Percentiles rank a stretch among this genome's conserved stretches.
Evolutionary conservation across 805 yeast species (phyloP).

Genomic region (Candida sonorensis): DNA sequence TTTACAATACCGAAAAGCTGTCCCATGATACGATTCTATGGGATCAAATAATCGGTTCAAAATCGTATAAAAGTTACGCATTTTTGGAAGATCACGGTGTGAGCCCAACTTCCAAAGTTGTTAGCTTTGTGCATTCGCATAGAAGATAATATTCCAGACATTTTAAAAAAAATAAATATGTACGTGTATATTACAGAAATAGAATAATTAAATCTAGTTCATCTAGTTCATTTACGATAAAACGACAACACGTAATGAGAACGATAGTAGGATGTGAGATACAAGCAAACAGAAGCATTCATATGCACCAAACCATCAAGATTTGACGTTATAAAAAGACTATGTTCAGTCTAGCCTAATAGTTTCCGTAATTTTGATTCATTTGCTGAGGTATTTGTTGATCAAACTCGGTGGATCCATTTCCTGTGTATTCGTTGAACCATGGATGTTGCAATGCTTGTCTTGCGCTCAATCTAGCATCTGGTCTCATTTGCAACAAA

Average conservation of each 20-base stretch:
- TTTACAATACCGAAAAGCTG: conserved; percentile 4
- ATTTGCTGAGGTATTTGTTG: conserved; percentile 5
- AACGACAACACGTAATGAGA: too few relatives aligned
- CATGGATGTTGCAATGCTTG: conserved; percentile 66
- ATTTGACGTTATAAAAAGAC: too few relatives aligned
- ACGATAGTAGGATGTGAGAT: too few relatives aligned
- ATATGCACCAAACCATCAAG: too few relatives aligned
- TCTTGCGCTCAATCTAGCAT: conserved; percentile 51
- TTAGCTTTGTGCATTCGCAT: conserved; percentile 2
- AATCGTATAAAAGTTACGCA: conserved; percentile 9
- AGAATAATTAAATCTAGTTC: too few relatives aligned
- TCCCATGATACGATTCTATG: conserved; percentile 13
- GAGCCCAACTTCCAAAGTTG: conserved; percentile 9
- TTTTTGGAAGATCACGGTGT: conserved; percentile 9
- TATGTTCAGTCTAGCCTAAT: too few relatives aligned
- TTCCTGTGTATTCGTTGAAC: conserved; percentile 63
- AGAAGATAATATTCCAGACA: too few relatives aligned
- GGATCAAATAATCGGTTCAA: conserved; percentile 12
- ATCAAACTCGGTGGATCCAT: conserved; percentile 5
- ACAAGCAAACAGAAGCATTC: too few relatives aligned
- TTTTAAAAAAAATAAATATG: too few relatives aligned
- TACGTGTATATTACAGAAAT: too few relatives aligned
- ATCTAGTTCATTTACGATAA: too few relatives aligned
- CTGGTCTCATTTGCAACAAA: conserved; percentile 55
- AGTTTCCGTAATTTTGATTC: too few relatives aligned